Evolutionary conservation across 129 eudicot genomes (phyloP).

Genomic region (Lonicera japonica): DNA sequence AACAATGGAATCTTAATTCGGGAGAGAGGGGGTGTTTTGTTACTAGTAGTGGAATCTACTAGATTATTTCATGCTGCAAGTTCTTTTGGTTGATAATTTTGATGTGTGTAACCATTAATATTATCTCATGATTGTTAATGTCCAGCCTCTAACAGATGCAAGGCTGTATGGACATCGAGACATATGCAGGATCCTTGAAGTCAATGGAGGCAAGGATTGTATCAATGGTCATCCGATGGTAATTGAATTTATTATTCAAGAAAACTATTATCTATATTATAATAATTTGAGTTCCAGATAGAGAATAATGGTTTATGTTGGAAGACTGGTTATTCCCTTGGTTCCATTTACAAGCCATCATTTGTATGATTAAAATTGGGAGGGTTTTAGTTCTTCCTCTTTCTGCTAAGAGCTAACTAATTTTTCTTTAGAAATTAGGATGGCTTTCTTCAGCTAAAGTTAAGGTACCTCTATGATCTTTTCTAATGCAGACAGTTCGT

Average conservation of each 20-base stretch:
- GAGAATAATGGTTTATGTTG: no score
- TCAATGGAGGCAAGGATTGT: conserved; percentile 58
- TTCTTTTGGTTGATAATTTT: neutral
- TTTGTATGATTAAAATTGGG: no score
- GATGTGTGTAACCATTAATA: neutral
- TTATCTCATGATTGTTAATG: conserved; percentile 4
- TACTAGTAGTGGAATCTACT: no score
- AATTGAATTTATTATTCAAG: conserved; percentile 4
- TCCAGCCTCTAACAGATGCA: conserved; percentile 66
- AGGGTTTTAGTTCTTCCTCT: no score
- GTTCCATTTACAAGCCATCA: no score
- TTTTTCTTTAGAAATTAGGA: no score
- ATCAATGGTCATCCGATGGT: conserved; percentile 46
- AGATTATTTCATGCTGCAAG: neutral
- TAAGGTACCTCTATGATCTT: neutral
- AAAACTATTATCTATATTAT: neutral
- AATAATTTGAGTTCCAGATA: no score
- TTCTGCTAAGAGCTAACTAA: no score
- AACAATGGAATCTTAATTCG: no score
- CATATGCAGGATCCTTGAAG: conserved; percentile 71
- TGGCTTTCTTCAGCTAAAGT: no score
- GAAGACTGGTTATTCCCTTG: no score
- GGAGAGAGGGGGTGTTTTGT: no score
- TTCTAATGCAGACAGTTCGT: conserved; percentile 39
- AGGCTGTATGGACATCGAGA: conserved; percentile 67